These are phyloP conservation scores for Aspergillus ochraceoroseus DNA, from an alignment of 2,329 filamentous ascomycete species.

Conservation along the genomic window DNA sequence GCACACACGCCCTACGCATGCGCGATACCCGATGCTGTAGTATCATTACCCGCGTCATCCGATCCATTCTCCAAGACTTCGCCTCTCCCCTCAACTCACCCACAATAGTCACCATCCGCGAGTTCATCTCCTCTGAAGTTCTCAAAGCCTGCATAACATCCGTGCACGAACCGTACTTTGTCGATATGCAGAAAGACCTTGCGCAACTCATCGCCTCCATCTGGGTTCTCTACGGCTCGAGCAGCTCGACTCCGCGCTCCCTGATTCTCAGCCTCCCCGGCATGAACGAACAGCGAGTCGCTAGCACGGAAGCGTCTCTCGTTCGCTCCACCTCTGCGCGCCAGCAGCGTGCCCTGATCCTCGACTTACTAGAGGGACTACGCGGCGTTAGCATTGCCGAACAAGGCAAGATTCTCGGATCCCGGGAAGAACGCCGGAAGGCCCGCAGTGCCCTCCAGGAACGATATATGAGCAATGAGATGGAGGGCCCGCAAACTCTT, in stretches of 20 bases:
- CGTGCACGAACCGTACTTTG: slow-evolving; percentile 92
- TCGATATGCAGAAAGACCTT: slow-evolving; percentile 89
- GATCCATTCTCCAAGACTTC: slow-evolving; percentile 79
- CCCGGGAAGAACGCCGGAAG: slow-evolving; percentile 41
- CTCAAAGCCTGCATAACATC: slow-evolving; percentile 85
- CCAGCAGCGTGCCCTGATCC: slow-evolving; percentile 71
- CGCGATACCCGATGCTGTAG: slow-evolving; percentile 83
- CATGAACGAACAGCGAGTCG: slow-evolving; percentile 64
- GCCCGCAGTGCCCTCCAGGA: slow-evolving; percentile 41
- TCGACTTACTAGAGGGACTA: slow-evolving; percentile 79
- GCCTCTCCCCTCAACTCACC: slow-evolving; percentile 41
- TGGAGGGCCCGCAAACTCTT: slow-evolving; percentile 39
- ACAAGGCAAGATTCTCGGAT: slow-evolving; percentile 69
- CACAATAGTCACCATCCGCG: slow-evolving; percentile 67
- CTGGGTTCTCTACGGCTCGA: slow-evolving; percentile 66
- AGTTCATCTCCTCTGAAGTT: slow-evolving; percentile 85
- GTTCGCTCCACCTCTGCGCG: slow-evolving; percentile 55
- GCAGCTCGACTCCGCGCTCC: slow-evolving; percentile 64
- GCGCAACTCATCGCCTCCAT: slow-evolving; percentile 83
- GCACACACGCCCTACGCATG: slow-evolving; percentile 83
- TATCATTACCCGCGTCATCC: slow-evolving; percentile 79
- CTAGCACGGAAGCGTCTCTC: slow-evolving; percentile 58
- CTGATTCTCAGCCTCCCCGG: slow-evolving; percentile 77
- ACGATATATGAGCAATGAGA: slow-evolving; percentile 44
- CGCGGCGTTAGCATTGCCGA: slow-evolving; percentile 90